Conservation (phyloP, 2,329 filamentous ascomycete genomes). For the Uncinocarpus reesii region DNA sequence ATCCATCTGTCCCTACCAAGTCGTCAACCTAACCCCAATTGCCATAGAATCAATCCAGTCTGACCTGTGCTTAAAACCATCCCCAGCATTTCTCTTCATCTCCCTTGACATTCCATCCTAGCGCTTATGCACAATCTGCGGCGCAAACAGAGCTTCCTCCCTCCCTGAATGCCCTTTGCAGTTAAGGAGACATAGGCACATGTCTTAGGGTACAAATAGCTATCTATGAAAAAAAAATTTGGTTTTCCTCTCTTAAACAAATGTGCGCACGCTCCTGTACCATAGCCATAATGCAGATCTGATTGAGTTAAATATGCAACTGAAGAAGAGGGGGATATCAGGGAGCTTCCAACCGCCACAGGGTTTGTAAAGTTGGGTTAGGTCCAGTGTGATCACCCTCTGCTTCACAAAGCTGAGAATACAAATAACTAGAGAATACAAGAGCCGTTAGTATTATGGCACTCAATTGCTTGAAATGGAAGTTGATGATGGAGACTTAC, state of each 20-base stretch:
- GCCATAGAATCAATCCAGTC: background rate
- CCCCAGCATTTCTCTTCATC: background rate
- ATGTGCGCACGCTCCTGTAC: constrained; percentile 1
- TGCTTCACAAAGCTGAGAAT: constrained; percentile 59
- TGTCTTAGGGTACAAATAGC: background rate
- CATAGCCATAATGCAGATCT: constrained; percentile 9
- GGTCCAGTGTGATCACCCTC: background rate
- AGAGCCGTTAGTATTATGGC: constrained; percentile 15
- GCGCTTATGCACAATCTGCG: constrained; percentile 4
- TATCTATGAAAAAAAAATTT: constrained; percentile 1
- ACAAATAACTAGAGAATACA: constrained; percentile 54
- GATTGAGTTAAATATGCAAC: background rate
- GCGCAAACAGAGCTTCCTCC: background rate
- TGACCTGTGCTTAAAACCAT: background rate
- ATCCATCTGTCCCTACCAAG: background rate
- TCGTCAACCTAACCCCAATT: background rate
- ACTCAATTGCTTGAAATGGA: background rate
- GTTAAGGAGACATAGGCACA: background rate
- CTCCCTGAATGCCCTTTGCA: background rate
- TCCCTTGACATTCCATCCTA: background rate
- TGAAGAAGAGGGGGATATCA: constrained; percentile 6
- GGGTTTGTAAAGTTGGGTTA: constrained; percentile 3
- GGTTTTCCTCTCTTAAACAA: constrained; percentile 3
- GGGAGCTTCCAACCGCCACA: background rate
- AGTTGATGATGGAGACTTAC: constrained; percentile 48